Evolutionary conservation across 371 early-diverging fungal genomes (phyloP), one percentile per base, ranked within the genome.

Genomic region (Entomophthora muscae): DNA sequence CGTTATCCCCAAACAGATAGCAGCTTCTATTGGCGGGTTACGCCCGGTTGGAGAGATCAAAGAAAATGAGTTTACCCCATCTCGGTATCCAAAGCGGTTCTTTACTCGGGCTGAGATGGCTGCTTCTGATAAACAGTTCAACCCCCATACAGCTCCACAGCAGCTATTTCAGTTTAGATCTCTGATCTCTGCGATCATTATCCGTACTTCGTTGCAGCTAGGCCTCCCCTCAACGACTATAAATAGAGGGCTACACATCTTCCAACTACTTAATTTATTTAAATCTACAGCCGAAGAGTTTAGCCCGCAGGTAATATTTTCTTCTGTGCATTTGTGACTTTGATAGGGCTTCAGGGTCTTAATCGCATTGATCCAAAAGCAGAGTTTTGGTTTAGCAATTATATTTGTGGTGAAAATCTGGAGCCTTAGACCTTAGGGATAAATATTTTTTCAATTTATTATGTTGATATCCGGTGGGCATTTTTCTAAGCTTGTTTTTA

Each of bases 131-230:
- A 55, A 55, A 21, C 24, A 24, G 22, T 55, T 55, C 28, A n/a
- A 55, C 10, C 28, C 55, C 5, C 55, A 55, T 21, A 55, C 26
- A 5, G 5, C 24, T 27, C 10, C 26, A 3, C 22, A 55, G 55
- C 55, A 55, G 55, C 55, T 55, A 21, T 55, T 55, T 55, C 55
- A 55, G 55, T 55, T 55, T 26, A n/a, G 55, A 55, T 55, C 55
- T 27, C 10, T 55, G 22, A 55, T 55, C 55, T n/a, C 28, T 12
- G 55, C 55, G 22, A 27, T 55, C 22, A 55, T 55, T 12, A 55
- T 55, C 21, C 55, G 55, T 27, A 55, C 55, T 10, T 55, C 12
- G 10, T 55, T 24, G 10, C 22, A 55, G 55, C 55, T 55, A 21
- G 55, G 55, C 10, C 28, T 55, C 22, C 55, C 55, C 22, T 24